phyloP scores from a whole-genome alignment of 78 protist species.

The Dictyostelium discoideum region dicty_2.7 NC_007088.5:6289501-6290000 shows the following conservation, averaged over 20 bases:
- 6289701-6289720: no score
- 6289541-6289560: not conserved
- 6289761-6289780: not conserved
- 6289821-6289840: slow-evolving; percentile 12
- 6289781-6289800: not conserved
- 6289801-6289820: not conserved
- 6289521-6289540: not conserved
- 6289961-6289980: not conserved
- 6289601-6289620: slow-evolving; percentile 3
- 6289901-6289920: not conserved
- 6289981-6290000: not conserved
- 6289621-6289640: slow-evolving; percentile 38
- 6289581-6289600: not conserved
- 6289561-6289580: not conserved
- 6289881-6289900: not conserved
- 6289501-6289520: not conserved
- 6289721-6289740: not conserved
- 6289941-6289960: not conserved
- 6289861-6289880: slow-evolving; percentile 52
- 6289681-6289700: not conserved
- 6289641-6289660: slow-evolving; percentile 40
- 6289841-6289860: slow-evolving; percentile 43
- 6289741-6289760: not conserved
- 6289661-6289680: slow-evolving; percentile 1
- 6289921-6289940: not conserved